phyloP scores from a whole-genome alignment of 306 rosid species.

The Arachis hypogaea region DNA sequence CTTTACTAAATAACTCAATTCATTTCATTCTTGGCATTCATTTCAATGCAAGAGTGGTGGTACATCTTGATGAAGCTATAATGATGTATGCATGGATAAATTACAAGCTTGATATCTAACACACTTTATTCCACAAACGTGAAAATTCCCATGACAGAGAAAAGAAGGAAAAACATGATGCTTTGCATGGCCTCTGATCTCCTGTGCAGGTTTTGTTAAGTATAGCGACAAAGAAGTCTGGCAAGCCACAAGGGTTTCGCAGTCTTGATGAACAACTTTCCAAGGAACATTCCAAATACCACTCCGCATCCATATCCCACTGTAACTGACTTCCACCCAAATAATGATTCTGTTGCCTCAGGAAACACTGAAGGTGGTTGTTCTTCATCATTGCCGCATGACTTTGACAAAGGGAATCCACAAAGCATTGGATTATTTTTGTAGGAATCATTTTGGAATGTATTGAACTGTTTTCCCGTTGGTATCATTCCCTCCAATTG shows the following conservation, averaged over 20 bases:
- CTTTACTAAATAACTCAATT: no score
- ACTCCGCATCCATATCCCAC: conserved; percentile 46
- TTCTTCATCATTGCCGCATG: not conserved
- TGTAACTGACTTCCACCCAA: conserved; percentile 36
- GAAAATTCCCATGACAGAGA: not conserved
- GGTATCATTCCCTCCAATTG: conserved; percentile 43
- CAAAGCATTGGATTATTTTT: conserved; percentile 33
- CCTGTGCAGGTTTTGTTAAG: not conserved
- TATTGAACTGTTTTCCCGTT: conserved; percentile 37
- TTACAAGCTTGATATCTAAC: no score
- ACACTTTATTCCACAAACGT: not conserved
- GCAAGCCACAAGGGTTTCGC: conserved; percentile 5
- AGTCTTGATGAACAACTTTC: conserved; percentile 3
- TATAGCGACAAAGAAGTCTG: not conserved
- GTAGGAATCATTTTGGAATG: conserved; percentile 41
- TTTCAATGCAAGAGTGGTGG: no score
- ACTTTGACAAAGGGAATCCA: conserved; percentile 37
- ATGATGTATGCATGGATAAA: no score
- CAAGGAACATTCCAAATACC: conserved; percentile 32
- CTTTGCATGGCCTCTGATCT: no score
- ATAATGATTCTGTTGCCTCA: not conserved
- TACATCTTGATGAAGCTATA: no score
- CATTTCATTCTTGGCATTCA: no score
- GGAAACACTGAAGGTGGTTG: not conserved
- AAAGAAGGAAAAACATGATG: no score